Evolutionary conservation across 208 protist genomes (phyloP).

Genomic region (Strigomonas galati): DNA sequence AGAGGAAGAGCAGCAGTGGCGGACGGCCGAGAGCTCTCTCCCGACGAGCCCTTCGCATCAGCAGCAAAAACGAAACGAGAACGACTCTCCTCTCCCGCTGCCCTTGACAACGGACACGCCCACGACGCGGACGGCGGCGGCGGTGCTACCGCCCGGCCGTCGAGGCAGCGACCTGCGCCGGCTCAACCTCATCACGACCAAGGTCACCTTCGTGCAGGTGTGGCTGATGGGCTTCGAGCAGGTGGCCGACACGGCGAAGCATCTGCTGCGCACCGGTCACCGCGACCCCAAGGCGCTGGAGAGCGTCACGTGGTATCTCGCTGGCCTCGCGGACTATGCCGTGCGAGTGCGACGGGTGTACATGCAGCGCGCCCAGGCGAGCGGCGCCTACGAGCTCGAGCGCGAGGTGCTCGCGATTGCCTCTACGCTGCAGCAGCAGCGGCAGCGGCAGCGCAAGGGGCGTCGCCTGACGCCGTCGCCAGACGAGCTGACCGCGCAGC

Average conservation of each 20-base stretch:
- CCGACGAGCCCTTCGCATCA: too few relatives aligned
- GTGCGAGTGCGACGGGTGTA: slow-evolving; percentile 8
- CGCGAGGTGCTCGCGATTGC: background rate
- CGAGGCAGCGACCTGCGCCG: background rate
- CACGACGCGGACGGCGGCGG: background rate
- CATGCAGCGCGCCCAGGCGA: slow-evolving; percentile 3
- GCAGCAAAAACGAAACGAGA: too few relatives aligned
- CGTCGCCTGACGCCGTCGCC: too few relatives aligned
- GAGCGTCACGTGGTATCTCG: slow-evolving; percentile 43
- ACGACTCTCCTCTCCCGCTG: background rate
- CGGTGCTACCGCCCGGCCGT: background rate
- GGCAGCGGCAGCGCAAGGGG: too few relatives aligned
- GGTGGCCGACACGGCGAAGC: slow-evolving; percentile 37
- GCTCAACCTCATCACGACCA: background rate
- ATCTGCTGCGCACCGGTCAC: slow-evolving; percentile 40
- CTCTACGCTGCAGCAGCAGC: background rate
- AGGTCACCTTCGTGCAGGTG: slow-evolving; percentile 23
- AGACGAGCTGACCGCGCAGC: too few relatives aligned
- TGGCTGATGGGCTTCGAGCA: slow-evolving; percentile 42
- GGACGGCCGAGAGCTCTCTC: too few relatives aligned
- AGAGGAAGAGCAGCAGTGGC: too few relatives aligned
- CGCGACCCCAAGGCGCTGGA: slow-evolving; percentile 34
- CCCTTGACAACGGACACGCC: background rate
- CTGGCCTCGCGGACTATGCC: slow-evolving; percentile 45
- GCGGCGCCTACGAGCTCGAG: background rate